These are phyloP conservation scores for Trichosporon coremiiforme DNA, from an alignment of 1,284 basidiomycete species.

Conservation along the genomic window DNA sequence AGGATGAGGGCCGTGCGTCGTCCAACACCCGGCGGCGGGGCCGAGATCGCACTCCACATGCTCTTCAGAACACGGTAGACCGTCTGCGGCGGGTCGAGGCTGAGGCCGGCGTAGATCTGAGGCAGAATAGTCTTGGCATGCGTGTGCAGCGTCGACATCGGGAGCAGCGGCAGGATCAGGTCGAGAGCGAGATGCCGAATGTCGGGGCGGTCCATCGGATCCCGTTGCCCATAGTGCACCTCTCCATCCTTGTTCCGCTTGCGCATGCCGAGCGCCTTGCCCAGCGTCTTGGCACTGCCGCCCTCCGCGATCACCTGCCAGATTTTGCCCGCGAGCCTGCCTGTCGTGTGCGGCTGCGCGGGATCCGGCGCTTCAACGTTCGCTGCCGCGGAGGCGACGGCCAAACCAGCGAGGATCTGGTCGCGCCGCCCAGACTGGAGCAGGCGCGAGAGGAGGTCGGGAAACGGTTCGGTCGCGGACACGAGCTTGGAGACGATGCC, in stretches of 20 bases:
- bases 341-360: slow-evolving; percentile 21
- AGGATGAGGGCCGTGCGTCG: slow-evolving; percentile 49
- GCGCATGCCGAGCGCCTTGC: slow-evolving; percentile 55
- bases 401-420: slow-evolving; percentile 48
- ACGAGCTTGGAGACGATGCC: slow-evolving; percentile 52
- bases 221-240: slow-evolving; percentile 40
- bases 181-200: slow-evolving; percentile 53
- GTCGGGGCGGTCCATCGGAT: slow-evolving; percentile 53
- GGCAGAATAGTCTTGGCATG: slow-evolving; percentile 48
- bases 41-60: slow-evolving; percentile 51
- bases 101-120: slow-evolving; percentile 45
- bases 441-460: slow-evolving; percentile 49
- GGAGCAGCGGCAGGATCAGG: slow-evolving; percentile 50
- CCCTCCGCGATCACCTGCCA: slow-evolving; percentile 51
- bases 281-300: slow-evolving; percentile 47
- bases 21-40: slow-evolving; percentile 41
- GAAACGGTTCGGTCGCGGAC: slow-evolving; percentile 44
- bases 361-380: slow-evolving; percentile 47
- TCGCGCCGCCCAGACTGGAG: slow-evolving; percentile 51
- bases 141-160: slow-evolving; percentile 44
- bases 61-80: slow-evolving; percentile 52
- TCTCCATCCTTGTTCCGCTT: slow-evolving; percentile 50
- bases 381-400: slow-evolving; percentile 47
- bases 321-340: slow-evolving; percentile 42
- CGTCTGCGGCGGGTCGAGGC: slow-evolving; percentile 52